Evolutionary conservation across 2,329 filamentous ascomycete genomes (phyloP).

Genomic region (Beauveria sp.): DNA sequence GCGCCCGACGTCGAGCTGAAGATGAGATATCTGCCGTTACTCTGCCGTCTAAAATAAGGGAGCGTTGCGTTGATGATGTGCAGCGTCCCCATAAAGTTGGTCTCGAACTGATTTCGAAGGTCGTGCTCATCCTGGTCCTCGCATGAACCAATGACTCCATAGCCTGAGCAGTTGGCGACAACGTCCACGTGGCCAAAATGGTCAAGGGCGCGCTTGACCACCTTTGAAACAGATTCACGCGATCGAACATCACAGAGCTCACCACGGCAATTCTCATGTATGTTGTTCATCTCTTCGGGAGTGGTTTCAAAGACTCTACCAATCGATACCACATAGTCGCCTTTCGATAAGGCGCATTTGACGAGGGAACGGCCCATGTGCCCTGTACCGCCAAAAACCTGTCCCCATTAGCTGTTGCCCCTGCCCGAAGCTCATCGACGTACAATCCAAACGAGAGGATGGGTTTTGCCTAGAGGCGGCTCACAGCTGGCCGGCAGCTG

Average conservation of each 20-base stretch:
- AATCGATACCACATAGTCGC: constrained; percentile 79
- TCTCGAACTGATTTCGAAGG: constrained; percentile 92
- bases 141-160: constrained; percentile 90
- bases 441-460: constrained; percentile 84
- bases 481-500: constrained; percentile 79
- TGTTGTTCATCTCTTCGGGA: constrained; percentile 61
- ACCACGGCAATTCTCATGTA: constrained; percentile 66
- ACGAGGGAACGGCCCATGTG: constrained; percentile 91
- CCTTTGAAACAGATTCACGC: constrained; percentile 65
- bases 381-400: constrained; percentile 94
- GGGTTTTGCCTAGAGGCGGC: constrained; percentile 65
- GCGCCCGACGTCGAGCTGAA: constrained; percentile 91
- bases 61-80: constrained; percentile 87
- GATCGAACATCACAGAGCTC: constrained; percentile 87
- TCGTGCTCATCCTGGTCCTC: constrained; percentile 97
- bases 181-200: constrained; percentile 80
- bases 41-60: constrained; percentile 75
- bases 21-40: constrained; percentile 77
- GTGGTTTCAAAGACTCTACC: constrained; percentile 75
- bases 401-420: constrained; percentile 4
- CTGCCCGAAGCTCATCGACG: constrained; percentile 22
- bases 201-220: constrained; percentile 61
- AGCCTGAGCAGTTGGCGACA: constrained; percentile 89
- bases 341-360: constrained; percentile 69
- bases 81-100: constrained; percentile 92